Evolutionary conservation across 2,329 filamentous ascomycete genomes (phyloP).

Genomic region (Didymellaceae sp.): DNA sequence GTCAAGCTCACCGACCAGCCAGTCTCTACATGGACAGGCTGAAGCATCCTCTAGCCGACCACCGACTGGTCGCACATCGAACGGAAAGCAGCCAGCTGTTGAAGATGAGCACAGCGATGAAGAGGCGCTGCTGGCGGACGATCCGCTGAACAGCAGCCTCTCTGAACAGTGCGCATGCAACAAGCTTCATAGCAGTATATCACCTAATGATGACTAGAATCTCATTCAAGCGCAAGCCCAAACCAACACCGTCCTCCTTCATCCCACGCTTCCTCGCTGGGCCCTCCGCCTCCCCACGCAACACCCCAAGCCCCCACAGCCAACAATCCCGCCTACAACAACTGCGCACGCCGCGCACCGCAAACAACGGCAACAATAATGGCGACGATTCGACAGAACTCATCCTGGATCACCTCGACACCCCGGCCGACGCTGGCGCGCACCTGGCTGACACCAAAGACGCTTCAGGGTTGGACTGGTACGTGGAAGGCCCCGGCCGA

Average conservation of each 20-base stretch:
- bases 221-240: slow-evolving; percentile 76
- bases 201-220: slow-evolving; percentile 48
- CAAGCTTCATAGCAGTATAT: background rate
- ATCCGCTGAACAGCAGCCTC: slow-evolving; percentile 61
- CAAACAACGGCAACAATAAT: slow-evolving; percentile 28
- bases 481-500: slow-evolving; percentile 84
- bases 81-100: slow-evolving; percentile 43
- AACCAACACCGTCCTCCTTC: slow-evolving; percentile 48
- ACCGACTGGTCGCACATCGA: slow-evolving; percentile 34
- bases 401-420: slow-evolving; percentile 52
- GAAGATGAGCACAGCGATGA: slow-evolving; percentile 56
- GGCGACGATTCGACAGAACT: slow-evolving; percentile 45
- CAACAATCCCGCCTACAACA: slow-evolving; percentile 35
- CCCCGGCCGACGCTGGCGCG: slow-evolving; percentile 45
- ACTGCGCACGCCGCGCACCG: slow-evolving; percentile 15
- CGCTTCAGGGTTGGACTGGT: slow-evolving; percentile 72
- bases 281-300: slow-evolving; percentile 11
- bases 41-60: slow-evolving; percentile 53
- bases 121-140: slow-evolving; percentile 59
- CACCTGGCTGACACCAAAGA: slow-evolving; percentile 54
- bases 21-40: slow-evolving; percentile 46
- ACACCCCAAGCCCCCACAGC: slow-evolving; percentile 32
- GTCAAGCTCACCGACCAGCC: slow-evolving; percentile 48
- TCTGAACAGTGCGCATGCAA: slow-evolving; percentile 50
- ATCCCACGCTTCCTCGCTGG: slow-evolving; percentile 54